Conservation (phyloP, 768 basidiomycete species). For the Bullera alba region DNA sequence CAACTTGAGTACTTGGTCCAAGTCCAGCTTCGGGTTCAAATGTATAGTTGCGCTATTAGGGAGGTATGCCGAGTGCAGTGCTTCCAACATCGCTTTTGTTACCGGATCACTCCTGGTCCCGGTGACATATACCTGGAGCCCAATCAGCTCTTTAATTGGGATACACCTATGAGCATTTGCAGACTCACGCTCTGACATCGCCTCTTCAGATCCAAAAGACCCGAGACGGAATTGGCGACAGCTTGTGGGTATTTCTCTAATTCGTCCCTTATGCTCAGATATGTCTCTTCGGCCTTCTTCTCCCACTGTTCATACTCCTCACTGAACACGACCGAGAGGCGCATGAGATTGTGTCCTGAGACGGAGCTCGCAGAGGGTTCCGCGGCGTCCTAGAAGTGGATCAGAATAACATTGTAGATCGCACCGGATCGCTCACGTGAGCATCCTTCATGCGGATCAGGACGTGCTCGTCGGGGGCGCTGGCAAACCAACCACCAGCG, state of each 20-base stretch:
- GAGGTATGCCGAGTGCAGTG: constrained; percentile 58
- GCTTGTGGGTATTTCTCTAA: constrained; percentile 30
- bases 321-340: constrained; percentile 20
- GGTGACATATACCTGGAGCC: constrained; percentile 24
- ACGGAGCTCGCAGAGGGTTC: constrained; percentile 35
- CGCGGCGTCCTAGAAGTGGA: constrained; percentile 23
- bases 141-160: not conserved
- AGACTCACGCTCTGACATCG: constrained; percentile 32
- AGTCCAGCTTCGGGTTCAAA: constrained; percentile 42
- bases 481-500: constrained; percentile 49
- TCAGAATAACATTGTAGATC: not conserved
- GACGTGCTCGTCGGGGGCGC: constrained; percentile 46
- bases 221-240: constrained; percentile 24
- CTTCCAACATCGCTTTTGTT: constrained; percentile 60
- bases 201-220: constrained; percentile 27
- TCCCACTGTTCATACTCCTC: constrained; percentile 22
- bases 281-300: constrained; percentile 19
- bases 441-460: constrained; percentile 49
- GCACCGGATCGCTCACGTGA: constrained; percentile 31
- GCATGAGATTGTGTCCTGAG: constrained; percentile 25
- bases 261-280: constrained; percentile 23
- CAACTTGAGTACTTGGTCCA: constrained; percentile 12
- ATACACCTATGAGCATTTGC: not conserved
- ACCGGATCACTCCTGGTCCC: constrained; percentile 30
- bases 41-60: constrained; percentile 64